Conservation (phyloP, 352 stramenopile species). For the Aphanomyces euteiches region DNA sequence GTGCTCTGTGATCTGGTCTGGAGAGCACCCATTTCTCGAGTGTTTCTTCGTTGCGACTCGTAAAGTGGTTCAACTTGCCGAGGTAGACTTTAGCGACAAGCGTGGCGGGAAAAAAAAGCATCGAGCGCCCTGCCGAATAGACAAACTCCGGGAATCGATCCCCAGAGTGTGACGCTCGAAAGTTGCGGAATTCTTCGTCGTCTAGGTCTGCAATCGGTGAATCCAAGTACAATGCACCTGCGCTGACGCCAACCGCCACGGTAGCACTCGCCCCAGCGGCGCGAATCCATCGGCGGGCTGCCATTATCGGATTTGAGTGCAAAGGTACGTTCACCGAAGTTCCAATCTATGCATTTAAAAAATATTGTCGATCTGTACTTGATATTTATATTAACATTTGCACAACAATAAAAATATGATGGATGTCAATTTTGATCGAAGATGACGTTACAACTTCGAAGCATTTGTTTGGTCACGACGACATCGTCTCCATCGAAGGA, state of each 20-base stretch:
- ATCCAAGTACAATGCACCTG: slow-evolving; percentile 53
- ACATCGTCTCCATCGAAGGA: too few species aligned
- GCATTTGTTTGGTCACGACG: too few species aligned
- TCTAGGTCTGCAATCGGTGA: slow-evolving; percentile 45
- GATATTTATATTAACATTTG: too few species aligned
- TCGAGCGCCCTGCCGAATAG: slow-evolving; percentile 50
- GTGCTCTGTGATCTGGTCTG: slow-evolving; percentile 43
- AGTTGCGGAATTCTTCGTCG: slow-evolving; percentile 44
- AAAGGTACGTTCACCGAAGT: too few species aligned
- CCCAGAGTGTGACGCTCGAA: slow-evolving; percentile 34
- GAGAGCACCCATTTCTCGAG: slow-evolving; percentile 44
- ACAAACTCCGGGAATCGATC: slow-evolving; percentile 61
- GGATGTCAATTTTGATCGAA: too few species aligned
- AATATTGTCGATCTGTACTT: too few species aligned
- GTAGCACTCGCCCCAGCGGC: slow-evolving; percentile 21
- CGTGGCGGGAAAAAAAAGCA: slow-evolving; percentile 50
- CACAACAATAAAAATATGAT: too few species aligned
- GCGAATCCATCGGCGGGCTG: slow-evolving; percentile 9
- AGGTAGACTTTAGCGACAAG: slow-evolving; percentile 57
- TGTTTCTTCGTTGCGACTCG: slow-evolving; percentile 43
- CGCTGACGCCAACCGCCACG: slow-evolving; percentile 31
- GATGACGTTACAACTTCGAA: too few species aligned
- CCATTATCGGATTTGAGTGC: slow-evolving; percentile 7
- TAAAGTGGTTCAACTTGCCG: slow-evolving; percentile 47
- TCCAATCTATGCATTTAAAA: too few species aligned